Evolutionary conservation across 208 protist genomes (phyloP), one percentile per base, ranked within the genome.

Genomic region (Trypanosoma conorhini): DNA sequence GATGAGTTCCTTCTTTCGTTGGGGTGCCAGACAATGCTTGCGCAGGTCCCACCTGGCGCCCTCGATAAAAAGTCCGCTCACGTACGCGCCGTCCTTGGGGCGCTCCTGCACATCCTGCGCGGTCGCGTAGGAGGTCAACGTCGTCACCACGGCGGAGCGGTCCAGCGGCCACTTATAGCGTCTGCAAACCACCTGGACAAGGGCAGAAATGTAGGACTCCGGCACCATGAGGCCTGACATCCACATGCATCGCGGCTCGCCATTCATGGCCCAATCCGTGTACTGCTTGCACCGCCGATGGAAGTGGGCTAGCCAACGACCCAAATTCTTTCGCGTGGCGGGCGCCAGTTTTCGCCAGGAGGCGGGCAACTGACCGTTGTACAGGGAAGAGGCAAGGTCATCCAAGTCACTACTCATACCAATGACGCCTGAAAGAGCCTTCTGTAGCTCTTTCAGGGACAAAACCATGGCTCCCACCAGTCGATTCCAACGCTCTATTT

Each of bases 201-300:
- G 79, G 12, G 99, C 98, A 17, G 98, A 98, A 44, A 99, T 87
- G 73, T 99, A 99, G 10, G 98, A 97, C 65, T 99, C 98, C 2
- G 99, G 99, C 54, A 99, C 92, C 88, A 99, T 98, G n/a, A 99
- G 91, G 5, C 99, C 99, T 8, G 97, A 97, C 9, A 99, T 93
- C 98, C 99, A 99, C 85, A 99, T 98, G 62, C 99, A 98, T 66
- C 88, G 86, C 8, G 98, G 98, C 77, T 99, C 98, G 22, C 97
- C 98, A 64, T 96, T 81, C 50, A 83, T 76, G 55, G 97, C 88
- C 98, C 98, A 99, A 12, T 77, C n/a, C 10, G 85, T 68, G 87
- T 99, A 99, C 84, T 99, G 98, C 62, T 85, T 65, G 55, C 97
- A 77, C 15, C 98, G 87, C 12, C 81, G 70, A 54, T 96, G 80